Conservation (phyloP, 768 basidiomycete genomes). For the Panaeolus cyanescens region DNA sequence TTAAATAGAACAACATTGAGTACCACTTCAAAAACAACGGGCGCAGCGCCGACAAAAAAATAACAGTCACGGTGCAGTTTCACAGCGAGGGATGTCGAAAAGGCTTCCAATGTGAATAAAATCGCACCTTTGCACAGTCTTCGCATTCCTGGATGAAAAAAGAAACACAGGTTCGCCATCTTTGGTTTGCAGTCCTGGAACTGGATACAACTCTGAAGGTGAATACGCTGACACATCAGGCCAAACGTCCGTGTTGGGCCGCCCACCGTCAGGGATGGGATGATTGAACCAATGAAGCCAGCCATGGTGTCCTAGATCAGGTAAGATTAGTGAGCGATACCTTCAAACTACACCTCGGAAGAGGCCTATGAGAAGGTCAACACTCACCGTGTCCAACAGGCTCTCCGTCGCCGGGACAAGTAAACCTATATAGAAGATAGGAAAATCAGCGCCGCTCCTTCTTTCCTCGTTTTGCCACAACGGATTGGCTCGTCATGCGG, state of each 20-base stretch:
- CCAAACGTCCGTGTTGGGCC: slow-evolving; percentile 77
- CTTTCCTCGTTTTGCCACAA: background rate
- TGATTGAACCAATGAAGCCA: slow-evolving; percentile 85
- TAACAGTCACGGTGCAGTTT: too few species aligned
- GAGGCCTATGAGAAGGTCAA: background rate
- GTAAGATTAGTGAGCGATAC: background rate
- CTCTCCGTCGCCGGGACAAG: slow-evolving; percentile 67
- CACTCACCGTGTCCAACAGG: slow-evolving; percentile 60
- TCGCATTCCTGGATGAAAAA: slow-evolving; percentile 78
- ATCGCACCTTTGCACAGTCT: slow-evolving; percentile 62
- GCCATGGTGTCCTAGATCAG: slow-evolving; percentile 64
- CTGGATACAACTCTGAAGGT: slow-evolving; percentile 68
- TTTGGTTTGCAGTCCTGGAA: slow-evolving; percentile 62
- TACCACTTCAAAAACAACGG: slow-evolving; percentile 1
- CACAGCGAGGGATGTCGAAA: too few species aligned
- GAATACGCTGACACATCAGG: slow-evolving; percentile 75
- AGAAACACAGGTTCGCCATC: slow-evolving; percentile 64
- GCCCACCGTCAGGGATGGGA: slow-evolving; percentile 71
- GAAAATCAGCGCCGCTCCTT: background rate
- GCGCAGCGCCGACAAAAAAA: too few species aligned
- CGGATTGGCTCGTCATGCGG: background rate
- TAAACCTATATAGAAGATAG: slow-evolving; percentile 52
- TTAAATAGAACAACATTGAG: background rate
- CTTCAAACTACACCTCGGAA: background rate
- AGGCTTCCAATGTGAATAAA: background rate